Evolutionary conservation across 106 monocot genomes (phyloP).

Genomic region (Platanthera guangdongensis): DNA sequence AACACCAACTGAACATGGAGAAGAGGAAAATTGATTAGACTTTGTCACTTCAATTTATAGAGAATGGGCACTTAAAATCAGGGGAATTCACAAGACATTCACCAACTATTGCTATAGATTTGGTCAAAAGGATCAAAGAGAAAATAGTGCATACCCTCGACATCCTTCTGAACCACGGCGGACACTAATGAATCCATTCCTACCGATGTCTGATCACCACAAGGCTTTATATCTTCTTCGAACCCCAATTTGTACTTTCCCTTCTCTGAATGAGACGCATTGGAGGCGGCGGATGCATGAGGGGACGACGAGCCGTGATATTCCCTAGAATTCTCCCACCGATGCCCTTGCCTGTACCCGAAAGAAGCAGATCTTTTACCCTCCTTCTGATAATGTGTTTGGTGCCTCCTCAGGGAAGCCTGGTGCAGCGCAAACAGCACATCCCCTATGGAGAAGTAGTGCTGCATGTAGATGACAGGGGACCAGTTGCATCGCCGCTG

Average conservation of each 20-base stretch:
- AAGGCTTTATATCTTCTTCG: constrained; percentile 16
- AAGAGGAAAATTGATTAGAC: not conserved
- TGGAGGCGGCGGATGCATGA: not conserved
- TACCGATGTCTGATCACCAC: constrained; percentile 6
- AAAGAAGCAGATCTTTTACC: constrained; percentile 10
- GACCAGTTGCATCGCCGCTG: constrained; percentile 41
- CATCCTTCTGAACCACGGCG: constrained; percentile 9
- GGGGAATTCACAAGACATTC: not conserved
- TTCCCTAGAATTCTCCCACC: constrained; percentile 12
- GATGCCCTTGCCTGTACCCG: constrained; percentile 21
- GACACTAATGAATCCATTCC: constrained; percentile 3
- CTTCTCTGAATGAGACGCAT: constrained; percentile 12
- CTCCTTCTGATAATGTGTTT: constrained; percentile 20
- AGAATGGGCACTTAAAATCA: not conserved
- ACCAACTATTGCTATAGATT: not conserved
- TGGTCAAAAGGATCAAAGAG: not conserved
- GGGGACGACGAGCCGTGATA: constrained; percentile 8
- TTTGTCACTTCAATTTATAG: not conserved
- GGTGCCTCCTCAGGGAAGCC: constrained; percentile 25
- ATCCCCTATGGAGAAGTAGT: constrained; percentile 48
- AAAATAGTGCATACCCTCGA: constrained; percentile 20
- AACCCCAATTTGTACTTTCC: constrained; percentile 8
- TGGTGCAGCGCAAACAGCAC: constrained; percentile 36
- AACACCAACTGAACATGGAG: not conserved
- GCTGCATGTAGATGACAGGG: constrained; percentile 54